Percentiles rank a stretch among this genome's conserved stretches.
These are phyloP conservation scores for Rhizoctonia solani DNA, from an alignment of 1,284 basidiomycete genomes.

Conservation along the genomic window DNA sequence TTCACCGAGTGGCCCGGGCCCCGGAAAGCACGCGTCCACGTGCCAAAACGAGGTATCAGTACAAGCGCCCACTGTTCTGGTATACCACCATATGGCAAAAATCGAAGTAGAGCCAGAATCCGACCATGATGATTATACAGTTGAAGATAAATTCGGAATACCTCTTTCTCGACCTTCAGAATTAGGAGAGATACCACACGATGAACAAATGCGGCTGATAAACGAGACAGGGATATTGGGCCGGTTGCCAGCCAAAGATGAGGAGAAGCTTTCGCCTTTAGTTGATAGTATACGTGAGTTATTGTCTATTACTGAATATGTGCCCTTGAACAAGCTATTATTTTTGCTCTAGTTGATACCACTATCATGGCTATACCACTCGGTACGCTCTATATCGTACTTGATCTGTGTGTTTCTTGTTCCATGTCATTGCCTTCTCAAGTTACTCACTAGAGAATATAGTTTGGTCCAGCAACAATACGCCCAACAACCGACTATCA, in stretches of 20 bases:
- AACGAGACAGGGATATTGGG: slow-evolving; percentile 19
- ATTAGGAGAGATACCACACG: not conserved
- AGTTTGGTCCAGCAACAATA: slow-evolving; percentile 28
- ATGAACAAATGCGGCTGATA: slow-evolving; percentile 26
- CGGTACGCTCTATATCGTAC: slow-evolving; percentile 9
- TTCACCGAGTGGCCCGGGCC: not conserved
- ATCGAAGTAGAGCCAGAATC: slow-evolving; percentile 2
- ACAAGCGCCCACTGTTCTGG: slow-evolving; percentile 9
- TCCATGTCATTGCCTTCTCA: not conserved
- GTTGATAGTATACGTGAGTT: slow-evolving; percentile 17
- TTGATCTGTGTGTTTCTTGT: slow-evolving; percentile 9
- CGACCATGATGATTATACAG: not conserved
- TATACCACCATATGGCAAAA: slow-evolving; percentile 11
- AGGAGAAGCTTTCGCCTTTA: slow-evolving; percentile 1
- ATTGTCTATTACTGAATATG: not conserved
- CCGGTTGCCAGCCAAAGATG: not conserved
- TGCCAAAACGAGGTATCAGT: too few relatives aligned
- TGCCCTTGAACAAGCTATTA: not conserved
- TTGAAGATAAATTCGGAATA: slow-evolving; percentile 25
- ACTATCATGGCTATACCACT: slow-evolving; percentile 22
- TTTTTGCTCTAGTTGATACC: slow-evolving; percentile 6
- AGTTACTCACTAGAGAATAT: not conserved
- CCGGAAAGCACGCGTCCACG: slow-evolving; percentile 15
- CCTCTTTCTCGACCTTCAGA: slow-evolving; percentile 2
- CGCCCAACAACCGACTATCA: slow-evolving; percentile 19